Evolutionary conservation across 768 basidiomycete species (phyloP), one percentile per base, ranked within the genome.

Genomic region (Lentinula sp.): DNA sequence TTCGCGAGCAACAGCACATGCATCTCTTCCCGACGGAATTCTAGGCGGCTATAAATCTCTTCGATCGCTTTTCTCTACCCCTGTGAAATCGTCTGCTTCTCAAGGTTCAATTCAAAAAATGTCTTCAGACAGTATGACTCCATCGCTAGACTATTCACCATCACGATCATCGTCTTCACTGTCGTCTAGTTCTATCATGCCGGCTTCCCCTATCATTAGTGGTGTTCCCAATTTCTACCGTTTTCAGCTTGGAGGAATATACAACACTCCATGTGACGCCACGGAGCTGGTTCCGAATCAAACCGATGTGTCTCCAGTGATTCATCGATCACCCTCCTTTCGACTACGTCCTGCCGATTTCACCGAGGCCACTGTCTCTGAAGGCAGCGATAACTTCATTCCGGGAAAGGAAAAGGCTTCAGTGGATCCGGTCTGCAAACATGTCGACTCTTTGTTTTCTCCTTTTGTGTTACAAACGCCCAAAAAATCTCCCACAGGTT

Each of bases 381-480:
- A 58, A 12, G 18, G 35, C n/a, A 3, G 9, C 7, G 57, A 23
- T 33, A 10, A 28, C 0, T 33, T 10, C n/a, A 6, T 33, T 18
- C 57, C 33, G 12, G 20, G 37, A 49, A 46, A 50, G 45, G 48
- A 49, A 50, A 59, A 18, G 13, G 2, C 8, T 23, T 28, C 18
- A 7, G 45, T 23, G 10, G 46, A 46, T 18, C 15, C 46, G 15
- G 37, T 36, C 16, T 49, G 46, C 48, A 37, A 59, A 37, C 57
- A 50, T 37, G 48, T 59, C 33, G 46, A 57, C 37, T 23, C 55
- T 16, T 45, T 59, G 32, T 59, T 59, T 48, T 46, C 57, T 48
- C 57, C 57, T 46, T 59, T 59, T 59, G 33, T 49, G 43, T 36
- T 48, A 18, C 57, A 41, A 46, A 59, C 57, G 48, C 57, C 57